Base-by-base conservation (phyloP, 306 rosid species). In the Lathyrus sativus region DNA sequence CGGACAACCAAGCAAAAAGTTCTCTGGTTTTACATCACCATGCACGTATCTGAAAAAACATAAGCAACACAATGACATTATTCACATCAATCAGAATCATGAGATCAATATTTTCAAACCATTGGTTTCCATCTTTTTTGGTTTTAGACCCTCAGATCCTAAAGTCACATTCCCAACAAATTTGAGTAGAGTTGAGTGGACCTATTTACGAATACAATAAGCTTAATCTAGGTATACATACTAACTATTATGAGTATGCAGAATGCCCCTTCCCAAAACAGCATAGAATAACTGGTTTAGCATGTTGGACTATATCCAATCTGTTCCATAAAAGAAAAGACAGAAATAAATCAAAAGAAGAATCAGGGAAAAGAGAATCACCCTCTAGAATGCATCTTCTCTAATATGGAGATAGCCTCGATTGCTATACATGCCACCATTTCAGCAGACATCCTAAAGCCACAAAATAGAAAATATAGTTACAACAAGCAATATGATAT, bases 341-440 rank as follows among this genome's bases (percentile, higher is more conserved):
- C 43, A 58, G 22, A 70, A 42, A 71, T 13, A 49, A 42, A 68
- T 31, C 17, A 58, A 17, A 31, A 73, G 54, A 17, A 67, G 7
- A 24, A 68, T 8, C 43, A 63, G 68, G 85, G 48, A 61, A 51
- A 53, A 44, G 50, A 53, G 51, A 24, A 85, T 73, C 76, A 92
- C 96, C 98, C 98, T 71, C 71, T 82, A 53, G 87, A 87, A 80
- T 92, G 98, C 84, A 89, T 81, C 89, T 92, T 91, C 79, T 91
- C 98, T 80, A 91, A 81, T 81, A 87, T 91, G 72, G 98, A 91
- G 79, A 91, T 78, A 66, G 98, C 95, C 80, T 91, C 98, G 29
- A 91, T 89, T 58, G 96, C 98, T 70, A 89, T 91, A 72, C 98
- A 92, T 0, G 98, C 92, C 67, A 92, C 96, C 98, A 92, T 92